Evolutionary conservation across 495 filamentous ascomycete species (phyloP).

Genomic region (Jackrogersella multiformis): DNA sequence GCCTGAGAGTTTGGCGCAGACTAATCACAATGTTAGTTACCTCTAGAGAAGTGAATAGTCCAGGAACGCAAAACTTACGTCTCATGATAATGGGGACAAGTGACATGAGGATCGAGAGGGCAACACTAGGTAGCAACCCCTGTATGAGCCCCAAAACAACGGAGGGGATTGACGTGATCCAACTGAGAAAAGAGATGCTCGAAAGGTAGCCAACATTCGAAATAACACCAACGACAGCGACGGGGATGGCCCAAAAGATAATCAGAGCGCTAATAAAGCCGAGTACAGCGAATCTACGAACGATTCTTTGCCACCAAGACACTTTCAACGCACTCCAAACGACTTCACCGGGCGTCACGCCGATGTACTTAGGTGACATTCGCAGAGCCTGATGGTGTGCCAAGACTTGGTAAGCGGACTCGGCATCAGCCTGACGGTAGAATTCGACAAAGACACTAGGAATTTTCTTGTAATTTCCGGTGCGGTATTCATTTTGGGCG

Average conservation of each 20-base stretch:
- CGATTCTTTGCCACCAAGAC: conserved; percentile 84
- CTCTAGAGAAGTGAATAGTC: too few species aligned
- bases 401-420: conserved; percentile 84
- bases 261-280: conserved; percentile 80
- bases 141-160: conserved; percentile 82
- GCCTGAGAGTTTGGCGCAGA: conserved; percentile 79
- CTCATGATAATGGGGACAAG: conserved; percentile 86
- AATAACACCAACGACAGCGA: conserved; percentile 83
- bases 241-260: conserved; percentile 96
- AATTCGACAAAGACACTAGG: conserved; percentile 92
- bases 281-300: conserved; percentile 74
- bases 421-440: conserved; percentile 79
- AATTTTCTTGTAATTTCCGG: conserved; percentile 72
- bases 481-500: conserved; percentile 76
- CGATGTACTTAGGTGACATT: conserved; percentile 92
- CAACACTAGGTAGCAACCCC: conserved; percentile 81
- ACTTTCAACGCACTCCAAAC: conserved; percentile 90
- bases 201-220: conserved; percentile 82
- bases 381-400: conserved; percentile 89
- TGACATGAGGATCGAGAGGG: conserved; percentile 88
- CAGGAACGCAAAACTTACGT: conserved; percentile 44
- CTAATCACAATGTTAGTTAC: conserved; percentile 42
- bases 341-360: conserved; percentile 83
- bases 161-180: conserved; percentile 76
- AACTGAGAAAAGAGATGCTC: conserved; percentile 72